These are phyloP conservation scores for Cyberlindnera meyerae DNA, from an alignment of 805 yeast species.

Conservation along the genomic window DNA sequence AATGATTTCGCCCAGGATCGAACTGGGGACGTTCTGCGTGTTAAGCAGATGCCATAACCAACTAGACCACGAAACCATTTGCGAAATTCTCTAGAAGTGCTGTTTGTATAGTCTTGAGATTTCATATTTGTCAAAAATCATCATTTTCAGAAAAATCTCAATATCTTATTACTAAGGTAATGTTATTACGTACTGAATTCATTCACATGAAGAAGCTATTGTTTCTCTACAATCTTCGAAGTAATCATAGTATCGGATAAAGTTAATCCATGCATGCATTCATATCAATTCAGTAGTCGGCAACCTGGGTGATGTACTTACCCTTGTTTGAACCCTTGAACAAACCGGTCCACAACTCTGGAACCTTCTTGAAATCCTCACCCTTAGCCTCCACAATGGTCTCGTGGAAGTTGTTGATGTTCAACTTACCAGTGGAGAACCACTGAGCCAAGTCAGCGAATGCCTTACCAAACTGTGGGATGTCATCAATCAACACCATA, in stretches of 20 bases:
- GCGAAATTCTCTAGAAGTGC: no score
- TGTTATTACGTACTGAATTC: no score
- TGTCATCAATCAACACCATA: constrained; percentile 44
- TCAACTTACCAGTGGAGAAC: constrained; percentile 38
- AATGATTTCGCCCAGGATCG: constrained; percentile 99
- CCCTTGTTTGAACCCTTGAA: constrained; percentile 45
- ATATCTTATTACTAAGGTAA: no score
- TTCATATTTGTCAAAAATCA: no score
- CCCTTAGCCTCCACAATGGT: constrained; percentile 38
- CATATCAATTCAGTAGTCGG: constrained; percentile 3
- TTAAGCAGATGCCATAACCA: constrained; percentile 99
- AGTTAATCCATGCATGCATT: not conserved
- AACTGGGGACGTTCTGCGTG: constrained; percentile 99
- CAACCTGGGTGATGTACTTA: constrained; percentile 41
- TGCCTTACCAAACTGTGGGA: constrained; percentile 34
- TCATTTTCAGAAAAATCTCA: no score
- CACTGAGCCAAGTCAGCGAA: constrained; percentile 31
- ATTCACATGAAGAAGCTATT: no score
- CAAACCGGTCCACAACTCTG: constrained; percentile 42
- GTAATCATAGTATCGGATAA: not conserved
- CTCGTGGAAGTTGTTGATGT: constrained; percentile 30
- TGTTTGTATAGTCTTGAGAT: no score
- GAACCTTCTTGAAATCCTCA: constrained; percentile 39
- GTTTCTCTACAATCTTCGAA: not conserved
- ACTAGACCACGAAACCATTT: constrained; percentile 95